phyloP scores from a whole-genome alignment of 2,329 filamentous ascomycete genomes.

The Bipolaris oryzae region DNA sequence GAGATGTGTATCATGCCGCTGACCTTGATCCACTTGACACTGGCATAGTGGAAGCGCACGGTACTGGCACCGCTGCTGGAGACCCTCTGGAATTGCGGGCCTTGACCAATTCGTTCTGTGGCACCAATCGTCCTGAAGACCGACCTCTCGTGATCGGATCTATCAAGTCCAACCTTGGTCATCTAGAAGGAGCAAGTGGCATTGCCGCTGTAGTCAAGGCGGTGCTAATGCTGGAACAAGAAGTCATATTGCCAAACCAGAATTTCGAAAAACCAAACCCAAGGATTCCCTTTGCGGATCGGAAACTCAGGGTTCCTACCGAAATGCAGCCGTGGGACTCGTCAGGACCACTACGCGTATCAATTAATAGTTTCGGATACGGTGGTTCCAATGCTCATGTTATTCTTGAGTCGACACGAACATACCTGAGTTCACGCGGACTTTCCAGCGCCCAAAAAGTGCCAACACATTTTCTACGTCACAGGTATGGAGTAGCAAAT shows the following conservation, averaged over 20 bases:
- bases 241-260: slow-evolving; percentile 33
- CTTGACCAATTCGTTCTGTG: too few relatives aligned
- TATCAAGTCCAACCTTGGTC: slow-evolving; percentile 32
- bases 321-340: background rate
- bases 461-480: background rate
- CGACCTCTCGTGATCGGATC: slow-evolving; percentile 16
- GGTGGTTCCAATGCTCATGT: slow-evolving; percentile 29
- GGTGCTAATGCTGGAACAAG: slow-evolving; percentile 41
- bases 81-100: too few relatives aligned
- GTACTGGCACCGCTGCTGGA: slow-evolving; percentile 60
- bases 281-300: background rate
- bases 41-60: slow-evolving; percentile 30
- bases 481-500: too few relatives aligned
- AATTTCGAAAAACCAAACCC: slow-evolving; percentile 26
- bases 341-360: slow-evolving; percentile 15
- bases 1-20: slow-evolving; percentile 43
- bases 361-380: slow-evolving; percentile 33
- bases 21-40: slow-evolving; percentile 37
- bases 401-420: slow-evolving; percentile 20
- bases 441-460: background rate
- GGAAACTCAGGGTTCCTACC: slow-evolving; percentile 6
- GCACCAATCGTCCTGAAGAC: too few relatives aligned
- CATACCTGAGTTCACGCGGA: slow-evolving; percentile 6
- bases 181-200: slow-evolving; percentile 26
- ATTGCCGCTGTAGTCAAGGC: slow-evolving; percentile 32